phyloP scores from a whole-genome alignment of 1,284 basidiomycete species.

The Malassezia sympodialis region DNA sequence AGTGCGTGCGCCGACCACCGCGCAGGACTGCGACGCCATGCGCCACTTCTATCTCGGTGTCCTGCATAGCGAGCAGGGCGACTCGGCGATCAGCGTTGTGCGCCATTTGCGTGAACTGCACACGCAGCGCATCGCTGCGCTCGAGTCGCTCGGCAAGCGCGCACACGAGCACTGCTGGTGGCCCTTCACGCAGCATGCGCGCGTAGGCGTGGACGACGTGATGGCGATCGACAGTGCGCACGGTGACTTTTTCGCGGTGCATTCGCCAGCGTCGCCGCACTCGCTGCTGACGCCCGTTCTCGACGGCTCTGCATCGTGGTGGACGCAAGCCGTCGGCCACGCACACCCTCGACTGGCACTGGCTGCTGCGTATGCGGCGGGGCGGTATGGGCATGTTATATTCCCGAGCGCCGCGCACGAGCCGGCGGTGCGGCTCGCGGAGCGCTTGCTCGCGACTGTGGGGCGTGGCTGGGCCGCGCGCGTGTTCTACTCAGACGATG shows the following conservation, averaged over 20 bases:
- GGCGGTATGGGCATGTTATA: conserved; percentile 91
- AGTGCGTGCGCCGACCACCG: conserved; percentile 51
- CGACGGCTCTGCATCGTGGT: conserved; percentile 93
- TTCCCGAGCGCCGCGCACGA: conserved; percentile 79
- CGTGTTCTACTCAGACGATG: conserved; percentile 88
- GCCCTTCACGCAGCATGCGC: conserved; percentile 87
- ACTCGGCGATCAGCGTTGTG: conserved; percentile 51
- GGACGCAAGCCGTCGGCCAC: conserved; percentile 90
- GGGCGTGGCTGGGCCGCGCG: conserved; percentile 79
- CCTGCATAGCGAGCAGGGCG: conserved; percentile 14
- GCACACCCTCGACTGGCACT: conserved; percentile 65
- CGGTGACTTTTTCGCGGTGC: conserved; percentile 64
- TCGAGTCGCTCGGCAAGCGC: conserved; percentile 67
- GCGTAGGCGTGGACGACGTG: conserved; percentile 29
- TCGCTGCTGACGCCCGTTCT: conserved; percentile 61
- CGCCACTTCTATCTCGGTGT: conserved; percentile 60
- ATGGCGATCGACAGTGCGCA: conserved; percentile 75
- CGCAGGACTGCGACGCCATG: conserved; percentile 56
- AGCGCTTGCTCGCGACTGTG: conserved; percentile 63
- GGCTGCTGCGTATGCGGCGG: conserved; percentile 78
- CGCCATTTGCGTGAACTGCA: conserved; percentile 62
- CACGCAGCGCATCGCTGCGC: conserved; percentile 57
- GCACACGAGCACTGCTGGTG: conserved; percentile 80
- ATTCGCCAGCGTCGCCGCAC: conserved; percentile 5
- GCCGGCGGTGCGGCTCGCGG: conserved; percentile 70